Percentiles rank a stretch among this genome's conserved stretches.
Conservation (phyloP, 1,284 basidiomycete genomes). For the Puccinia hordei region DNA sequence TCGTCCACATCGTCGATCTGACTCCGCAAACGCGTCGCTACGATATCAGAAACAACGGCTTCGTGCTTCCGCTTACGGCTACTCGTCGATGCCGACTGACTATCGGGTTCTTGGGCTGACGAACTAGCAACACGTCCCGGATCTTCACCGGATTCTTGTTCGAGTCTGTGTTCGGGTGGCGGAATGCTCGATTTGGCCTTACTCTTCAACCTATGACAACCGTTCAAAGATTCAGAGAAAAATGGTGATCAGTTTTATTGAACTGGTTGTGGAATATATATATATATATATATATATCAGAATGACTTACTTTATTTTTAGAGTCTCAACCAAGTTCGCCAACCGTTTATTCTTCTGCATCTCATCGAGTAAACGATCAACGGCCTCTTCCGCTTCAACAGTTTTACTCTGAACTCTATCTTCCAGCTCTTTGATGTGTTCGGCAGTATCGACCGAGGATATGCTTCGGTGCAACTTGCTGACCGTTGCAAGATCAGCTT, state of each 20-base stretch:
- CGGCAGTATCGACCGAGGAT: conserved; percentile 4
- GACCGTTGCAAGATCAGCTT: conserved; percentile 34
- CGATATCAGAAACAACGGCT: background rate
- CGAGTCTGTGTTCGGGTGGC: background rate
- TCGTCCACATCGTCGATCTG: background rate
- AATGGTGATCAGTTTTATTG: too few species aligned
- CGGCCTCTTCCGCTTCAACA: conserved; percentile 27
- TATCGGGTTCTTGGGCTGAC: background rate
- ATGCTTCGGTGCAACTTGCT: conserved; percentile 25
- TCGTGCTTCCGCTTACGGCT: conserved; percentile 27
- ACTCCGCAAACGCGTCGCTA: background rate
- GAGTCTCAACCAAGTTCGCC: conserved; percentile 21
- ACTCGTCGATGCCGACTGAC: background rate
- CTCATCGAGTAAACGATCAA: conserved; percentile 28
- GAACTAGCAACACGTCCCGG: background rate
- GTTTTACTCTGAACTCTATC: background rate
- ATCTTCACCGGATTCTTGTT: background rate
- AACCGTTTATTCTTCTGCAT: conserved; percentile 45
- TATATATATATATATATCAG: background rate
- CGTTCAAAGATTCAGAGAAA: too few species aligned
- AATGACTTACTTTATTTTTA: conserved; percentile 35
- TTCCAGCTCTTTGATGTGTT: conserved; percentile 26
- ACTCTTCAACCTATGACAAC: conserved; percentile 14
- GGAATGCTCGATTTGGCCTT: background rate
- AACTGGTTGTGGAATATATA: background rate